Base-by-base conservation (phyloP, 2,329 filamentous ascomycete species). In the Penicillium sp. region DNA sequence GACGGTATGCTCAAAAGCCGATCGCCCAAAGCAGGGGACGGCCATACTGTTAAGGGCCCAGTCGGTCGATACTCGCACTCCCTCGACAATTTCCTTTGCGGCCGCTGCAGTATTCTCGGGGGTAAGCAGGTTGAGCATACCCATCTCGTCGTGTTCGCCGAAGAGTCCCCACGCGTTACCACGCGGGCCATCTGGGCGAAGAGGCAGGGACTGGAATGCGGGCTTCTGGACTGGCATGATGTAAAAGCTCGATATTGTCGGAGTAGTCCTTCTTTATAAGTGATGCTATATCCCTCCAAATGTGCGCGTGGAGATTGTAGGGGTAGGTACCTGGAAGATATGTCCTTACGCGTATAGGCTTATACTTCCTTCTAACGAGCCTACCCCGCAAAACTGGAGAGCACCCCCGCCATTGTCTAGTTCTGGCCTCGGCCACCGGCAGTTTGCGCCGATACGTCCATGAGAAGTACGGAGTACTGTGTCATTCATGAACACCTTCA, bases 121-220 rank as follows among this genome's bases (percentile, higher is more conserved):
- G 0, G 83, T 86, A 55, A 86, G 76, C 2, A 84, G 75, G 67
- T 86, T 86, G 1, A 86, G 74, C 65, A 81, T 83, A 25, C 84
- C 84, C 11, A 84, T 75, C 63, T 85, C 74, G 59, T 86, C 84
- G 2, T 75, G 58, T 5, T 74, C 67, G 2, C 83, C 83, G 61
- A 83, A 85, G 4, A 84, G 78, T 0, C 83, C 83, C 84, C 84
- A 86, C 5, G 84, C 82, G 58, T 86, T 86, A 7, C 81, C 81
- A 2, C 71, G 76, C 6, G 83, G 82, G 0, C 82, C 82, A 57
- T 76, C 70, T 49, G 81, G 79, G 57, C 78, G 76, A 1, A 86
- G 75, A 0, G 83, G 83, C 0, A 86, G 79, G 3, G 77, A 72
- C 6, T 80, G 72, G 61, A 84, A 84, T 15, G 59, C 15, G 41